Percentiles rank a stretch among this genome's conserved stretches.
Conservation (phyloP, 2,329 filamentous ascomycete species). For the Hypoxylon rubiginosum region DNA sequence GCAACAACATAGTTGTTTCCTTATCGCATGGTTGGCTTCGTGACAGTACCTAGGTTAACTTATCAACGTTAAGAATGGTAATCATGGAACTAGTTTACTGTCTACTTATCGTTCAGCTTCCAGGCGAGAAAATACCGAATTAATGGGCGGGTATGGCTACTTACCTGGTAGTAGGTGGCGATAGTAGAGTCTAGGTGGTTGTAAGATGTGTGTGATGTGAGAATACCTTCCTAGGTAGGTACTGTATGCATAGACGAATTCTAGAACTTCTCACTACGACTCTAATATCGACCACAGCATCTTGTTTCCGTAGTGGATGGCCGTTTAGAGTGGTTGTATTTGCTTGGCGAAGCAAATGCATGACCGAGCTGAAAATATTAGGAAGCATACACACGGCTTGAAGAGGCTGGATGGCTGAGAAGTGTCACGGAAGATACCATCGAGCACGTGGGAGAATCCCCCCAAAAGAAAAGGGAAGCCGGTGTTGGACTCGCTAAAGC, state of each 20-base stretch:
- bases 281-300: neutral
- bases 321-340: neutral
- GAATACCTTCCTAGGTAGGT: too few relatives aligned
- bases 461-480: neutral
- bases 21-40: too few relatives aligned
- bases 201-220: neutral
- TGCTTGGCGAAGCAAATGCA: neutral
- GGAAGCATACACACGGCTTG: neutral
- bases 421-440: too few relatives aligned
- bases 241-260: neutral
- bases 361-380: neutral
- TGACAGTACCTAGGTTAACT: too few relatives aligned
- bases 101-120: too few relatives aligned
- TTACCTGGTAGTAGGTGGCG: too few relatives aligned
- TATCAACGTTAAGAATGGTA: too few relatives aligned
- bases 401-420: neutral
- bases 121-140: too few relatives aligned
- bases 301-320: neutral
- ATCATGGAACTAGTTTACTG: too few relatives aligned
- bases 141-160: too few relatives aligned
- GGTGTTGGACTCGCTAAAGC: neutral
- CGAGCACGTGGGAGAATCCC: neutral
- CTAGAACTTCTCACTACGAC: neutral
- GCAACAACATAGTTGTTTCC: too few relatives aligned
- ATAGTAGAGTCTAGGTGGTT: too few relatives aligned